Percentiles rank a stretch among this genome's conserved stretches.
Evolutionary conservation across 768 basidiomycete species (phyloP).

Genomic region (Paxillus rubicundulus): DNA sequence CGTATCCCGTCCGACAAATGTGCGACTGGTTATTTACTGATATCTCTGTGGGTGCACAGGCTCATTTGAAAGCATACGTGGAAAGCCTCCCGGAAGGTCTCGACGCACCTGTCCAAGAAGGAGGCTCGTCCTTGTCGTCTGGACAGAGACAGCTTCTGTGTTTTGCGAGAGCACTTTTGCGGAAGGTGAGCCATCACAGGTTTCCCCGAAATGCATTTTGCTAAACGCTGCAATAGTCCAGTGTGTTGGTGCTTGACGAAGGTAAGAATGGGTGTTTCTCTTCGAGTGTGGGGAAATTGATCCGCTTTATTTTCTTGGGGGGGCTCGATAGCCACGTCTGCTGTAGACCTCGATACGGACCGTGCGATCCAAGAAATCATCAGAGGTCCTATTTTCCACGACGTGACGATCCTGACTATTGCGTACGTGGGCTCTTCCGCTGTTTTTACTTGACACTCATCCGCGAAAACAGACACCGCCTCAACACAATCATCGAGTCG

Average conservation of each 20-base stretch:
- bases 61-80: conserved; percentile 67
- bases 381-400: conserved; percentile 68
- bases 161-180: conserved; percentile 80
- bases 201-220: not conserved
- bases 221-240: conserved; percentile 46
- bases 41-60: conserved; percentile 32
- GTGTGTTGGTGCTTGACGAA: conserved; percentile 92
- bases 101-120: conserved; percentile 74
- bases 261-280: conserved; percentile 37
- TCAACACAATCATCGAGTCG: conserved; percentile 83
- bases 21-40: not conserved
- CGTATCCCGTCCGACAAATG: not conserved
- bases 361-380: conserved; percentile 86
- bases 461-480: conserved; percentile 51
- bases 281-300: not conserved
- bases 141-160: conserved; percentile 89
- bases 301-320: not conserved
- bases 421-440: conserved; percentile 49
- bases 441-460: not conserved
- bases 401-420: conserved; percentile 84
- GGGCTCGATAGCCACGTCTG: conserved; percentile 63
- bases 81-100: conserved; percentile 63
- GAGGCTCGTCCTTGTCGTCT: conserved; percentile 75
- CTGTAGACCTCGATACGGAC: conserved; percentile 90
- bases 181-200: conserved; percentile 48